Base-by-base conservation (phyloP, 2,329 filamentous ascomycete genomes). In the Hymenoscyphus albidus region DNA sequence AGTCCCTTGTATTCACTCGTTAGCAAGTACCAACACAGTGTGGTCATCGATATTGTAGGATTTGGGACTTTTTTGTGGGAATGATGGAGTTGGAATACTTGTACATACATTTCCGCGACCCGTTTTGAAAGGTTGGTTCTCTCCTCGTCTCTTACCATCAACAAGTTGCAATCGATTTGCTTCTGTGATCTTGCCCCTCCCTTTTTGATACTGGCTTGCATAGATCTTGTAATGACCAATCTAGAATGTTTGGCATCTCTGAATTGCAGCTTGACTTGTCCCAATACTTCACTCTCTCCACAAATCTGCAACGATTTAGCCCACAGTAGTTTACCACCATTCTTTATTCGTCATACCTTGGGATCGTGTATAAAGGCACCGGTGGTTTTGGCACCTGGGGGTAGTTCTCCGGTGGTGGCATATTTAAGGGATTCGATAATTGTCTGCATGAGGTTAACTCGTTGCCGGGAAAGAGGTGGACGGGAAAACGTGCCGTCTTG, bases 391-490 rank as follows among this genome's bases (percentile, higher is more conserved):
- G 55, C 32, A 80, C 97, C 97, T 39, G 95, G 92, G 1, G 95
- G 95, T 58, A 96, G 85, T 73, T 96, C 91, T 64, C 95, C 96
- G 7, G 93, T 97, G 18, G 96, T 97, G 61, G 92, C 93, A 87
- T 97, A 99, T 76, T 97, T 97, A 74, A 99, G 89, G 76, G 93
- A 96, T 78, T 99, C 95, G 78, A 99, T 99, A 75, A 99, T 97
- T 64, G 95, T 98, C 81, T 85, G 63, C n/a, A 42, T 32, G 27
- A 59, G 16, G 62, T 61, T 74, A 64, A 69, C 44, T 40, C 32
- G 35, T 51, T 18, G n/a, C 13, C 48, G n/a, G n/a, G 48, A 18
- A 51, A 18, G 44, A 18, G 16, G 44, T 9, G 5, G 10, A 18
- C 13, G n/a, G n/a, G 44, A 14, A n/a, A 40, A 14, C 57, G 35